Percentiles rank a stretch among this genome's conserved stretches.
phyloP scores from a whole-genome alignment of 371 early-diverging fungal species.

The Umbelopsis sp. region DNA sequence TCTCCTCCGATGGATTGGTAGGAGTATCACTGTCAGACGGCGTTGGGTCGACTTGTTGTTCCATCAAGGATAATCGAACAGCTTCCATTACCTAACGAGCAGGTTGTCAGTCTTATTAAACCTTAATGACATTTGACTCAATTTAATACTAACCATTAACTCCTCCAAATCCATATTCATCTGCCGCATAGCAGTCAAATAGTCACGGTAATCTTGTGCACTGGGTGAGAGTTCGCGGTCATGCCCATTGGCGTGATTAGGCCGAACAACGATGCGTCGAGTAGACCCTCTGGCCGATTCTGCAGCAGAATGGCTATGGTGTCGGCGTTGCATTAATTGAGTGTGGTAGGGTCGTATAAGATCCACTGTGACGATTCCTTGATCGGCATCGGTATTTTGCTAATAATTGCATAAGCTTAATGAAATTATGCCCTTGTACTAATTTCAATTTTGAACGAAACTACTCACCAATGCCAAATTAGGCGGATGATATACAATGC shows the following conservation, averaged over 20 bases:
- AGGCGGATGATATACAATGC: constrained; percentile 72
- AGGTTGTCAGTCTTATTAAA: too few species aligned
- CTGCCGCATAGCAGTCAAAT: constrained; percentile 64
- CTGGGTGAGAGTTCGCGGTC: constrained; percentile 42
- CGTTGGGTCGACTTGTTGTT: constrained; percentile 45
- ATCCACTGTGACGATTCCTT: constrained; percentile 45
- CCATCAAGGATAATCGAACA: constrained; percentile 74
- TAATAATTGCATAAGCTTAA: neutral
- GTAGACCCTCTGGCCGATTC: constrained; percentile 26
- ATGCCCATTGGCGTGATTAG: constrained; percentile 20
- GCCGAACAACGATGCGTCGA: constrained; percentile 18
- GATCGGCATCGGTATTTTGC: neutral
- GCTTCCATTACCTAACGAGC: constrained; percentile 69
- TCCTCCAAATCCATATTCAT: constrained; percentile 88
- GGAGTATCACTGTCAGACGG: neutral
- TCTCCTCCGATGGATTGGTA: neutral
- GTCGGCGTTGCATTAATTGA: constrained; percentile 33
- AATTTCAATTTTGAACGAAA: constrained; percentile 13
- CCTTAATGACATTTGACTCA: too few species aligned
- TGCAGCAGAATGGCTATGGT: constrained; percentile 46
- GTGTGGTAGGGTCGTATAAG: constrained; percentile 71
- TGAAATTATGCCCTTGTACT: too few species aligned
- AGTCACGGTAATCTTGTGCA: constrained; percentile 56
- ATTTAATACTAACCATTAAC: constrained; percentile 63
- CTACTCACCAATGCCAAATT: constrained; percentile 16